Conservation (phyloP, 768 basidiomycete genomes). For the Galerina sulciceps region DNA sequence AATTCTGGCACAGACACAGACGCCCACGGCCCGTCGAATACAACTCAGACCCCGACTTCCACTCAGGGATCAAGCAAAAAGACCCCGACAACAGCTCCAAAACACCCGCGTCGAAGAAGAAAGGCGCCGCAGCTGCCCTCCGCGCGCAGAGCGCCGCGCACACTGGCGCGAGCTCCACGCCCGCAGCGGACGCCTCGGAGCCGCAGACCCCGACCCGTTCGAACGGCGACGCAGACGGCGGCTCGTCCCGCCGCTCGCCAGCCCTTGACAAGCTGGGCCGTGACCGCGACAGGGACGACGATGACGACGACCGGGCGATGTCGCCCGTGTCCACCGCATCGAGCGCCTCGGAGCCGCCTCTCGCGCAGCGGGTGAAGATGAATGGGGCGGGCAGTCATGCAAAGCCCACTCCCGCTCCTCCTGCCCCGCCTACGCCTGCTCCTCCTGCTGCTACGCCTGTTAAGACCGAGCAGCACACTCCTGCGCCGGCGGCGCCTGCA, state of each 20-base stretch:
- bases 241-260: conserved; percentile 26
- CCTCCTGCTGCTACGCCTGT: conserved; percentile 15
- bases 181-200: conserved; percentile 49
- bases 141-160: conserved; percentile 47
- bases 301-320: conserved; percentile 60
- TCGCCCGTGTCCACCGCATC: conserved; percentile 78
- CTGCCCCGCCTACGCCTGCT: conserved; percentile 5
- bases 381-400: conserved; percentile 53
- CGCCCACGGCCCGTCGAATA: conserved; percentile 82
- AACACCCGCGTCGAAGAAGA: conserved; percentile 55
- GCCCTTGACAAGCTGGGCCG: background rate
- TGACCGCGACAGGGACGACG: conserved; percentile 14
- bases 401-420: background rate
- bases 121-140: conserved; percentile 53
- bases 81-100: conserved; percentile 64
- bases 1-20: conserved; percentile 89
- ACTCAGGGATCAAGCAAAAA: conserved; percentile 52
- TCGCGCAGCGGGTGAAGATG: conserved; percentile 67
- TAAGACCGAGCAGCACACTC: conserved; percentile 12
- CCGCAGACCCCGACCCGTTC: conserved; percentile 56
- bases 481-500: conserved; percentile 17
- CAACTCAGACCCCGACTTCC: conserved; percentile 74
- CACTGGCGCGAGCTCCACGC: conserved; percentile 41
- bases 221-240: conserved; percentile 33
- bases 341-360: conserved; percentile 73